Conservation (phyloP, 371 early-diverging fungal species). For the Conidiobolus incongruus region DNA sequence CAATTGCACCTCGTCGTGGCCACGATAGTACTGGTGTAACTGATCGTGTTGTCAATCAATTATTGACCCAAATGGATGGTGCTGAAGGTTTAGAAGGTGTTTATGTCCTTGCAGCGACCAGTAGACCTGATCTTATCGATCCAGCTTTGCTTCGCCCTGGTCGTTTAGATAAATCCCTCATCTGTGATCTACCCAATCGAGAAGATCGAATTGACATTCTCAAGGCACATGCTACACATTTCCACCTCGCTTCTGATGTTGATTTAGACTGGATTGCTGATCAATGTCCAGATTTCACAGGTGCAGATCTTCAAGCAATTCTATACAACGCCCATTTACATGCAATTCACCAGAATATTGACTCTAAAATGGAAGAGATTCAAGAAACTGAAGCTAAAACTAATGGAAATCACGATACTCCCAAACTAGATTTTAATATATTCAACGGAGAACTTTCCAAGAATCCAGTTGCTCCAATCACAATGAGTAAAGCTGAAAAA, state of each 20-base stretch:
- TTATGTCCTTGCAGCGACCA: conserved; percentile 86
- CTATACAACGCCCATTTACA: conserved; percentile 79
- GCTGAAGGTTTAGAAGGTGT: conserved; percentile 79
- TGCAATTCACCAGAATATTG: conserved; percentile 52
- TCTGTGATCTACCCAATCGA: conserved; percentile 61
- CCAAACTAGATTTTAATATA: too few species aligned
- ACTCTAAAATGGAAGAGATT: too few species aligned
- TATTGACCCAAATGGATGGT: conserved; percentile 93
- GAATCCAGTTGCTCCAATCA: too few species aligned
- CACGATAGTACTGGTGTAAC: conserved; percentile 85
- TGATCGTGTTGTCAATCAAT: conserved; percentile 87
- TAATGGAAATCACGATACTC: too few species aligned
- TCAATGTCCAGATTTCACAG: conserved; percentile 52
- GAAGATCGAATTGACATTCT: conserved; percentile 54
- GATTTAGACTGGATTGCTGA: conserved; percentile 33
- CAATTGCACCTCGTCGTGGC: conserved; percentile 75
- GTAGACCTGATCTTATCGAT: conserved; percentile 98
- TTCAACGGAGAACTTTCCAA: too few species aligned
- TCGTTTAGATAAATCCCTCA: conserved; percentile 85
- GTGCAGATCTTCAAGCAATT: conserved; percentile 87
- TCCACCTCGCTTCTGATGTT: conserved; percentile 28
- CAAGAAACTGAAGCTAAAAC: too few species aligned
- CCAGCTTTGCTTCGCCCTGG: conserved; percentile 95
- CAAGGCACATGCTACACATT: conserved; percentile 30
- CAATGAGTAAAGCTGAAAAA: too few species aligned